Base-by-base conservation (phyloP, 176 grass and related monocot species). In the Elaeis guineensis region DNA sequence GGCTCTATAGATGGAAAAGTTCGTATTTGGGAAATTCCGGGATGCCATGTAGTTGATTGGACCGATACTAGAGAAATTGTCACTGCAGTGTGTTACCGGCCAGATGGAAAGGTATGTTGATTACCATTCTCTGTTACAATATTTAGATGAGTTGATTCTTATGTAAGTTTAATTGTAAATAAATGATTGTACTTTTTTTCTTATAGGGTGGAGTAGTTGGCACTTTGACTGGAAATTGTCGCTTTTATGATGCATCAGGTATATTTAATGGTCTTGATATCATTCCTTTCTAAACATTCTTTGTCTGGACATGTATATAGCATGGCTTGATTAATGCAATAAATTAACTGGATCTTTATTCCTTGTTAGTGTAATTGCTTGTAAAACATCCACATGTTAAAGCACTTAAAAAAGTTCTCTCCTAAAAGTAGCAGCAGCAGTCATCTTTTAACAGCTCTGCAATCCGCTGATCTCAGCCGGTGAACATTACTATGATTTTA, bases 1-100 rank as follows among this genome's bases (percentile, higher is more conserved):
- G 87, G 94, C 72, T 99, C 94, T 0, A 93, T 99, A 69, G 94
- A 99, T 69, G 94, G 94, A 72, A 99, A 93, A 86, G 76, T 99
- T 49, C 87, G 94, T 64, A 82, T 89, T 55, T 99, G 94, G 94
- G 69, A 84, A 59, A 83, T 93, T 71, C 21, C 25, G 32, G 67
- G 65, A 70, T 62, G 82, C 62, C 81, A 79, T 21, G 94, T 99
- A 73, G 77, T 83, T 19, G 82, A 93, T 73, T 99, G 94, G 94
- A 74, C 62, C 11, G 85, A 99, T 71, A 62, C 58, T 65, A 86
- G 69, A 59, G 88, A 99, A 68, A 99, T 99, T 51, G 74, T 89
- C 18, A 99, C 88, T 55, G 82, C 88, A 48, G 72, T 93, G 68
- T 83, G 85, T 77, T 99, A 93, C 69, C 76, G 71, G 39, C 88